These are phyloP conservation scores for Phylloporus rhodoxanthus DNA, from an alignment of 768 basidiomycete species.

Conservation along the genomic window DNA sequence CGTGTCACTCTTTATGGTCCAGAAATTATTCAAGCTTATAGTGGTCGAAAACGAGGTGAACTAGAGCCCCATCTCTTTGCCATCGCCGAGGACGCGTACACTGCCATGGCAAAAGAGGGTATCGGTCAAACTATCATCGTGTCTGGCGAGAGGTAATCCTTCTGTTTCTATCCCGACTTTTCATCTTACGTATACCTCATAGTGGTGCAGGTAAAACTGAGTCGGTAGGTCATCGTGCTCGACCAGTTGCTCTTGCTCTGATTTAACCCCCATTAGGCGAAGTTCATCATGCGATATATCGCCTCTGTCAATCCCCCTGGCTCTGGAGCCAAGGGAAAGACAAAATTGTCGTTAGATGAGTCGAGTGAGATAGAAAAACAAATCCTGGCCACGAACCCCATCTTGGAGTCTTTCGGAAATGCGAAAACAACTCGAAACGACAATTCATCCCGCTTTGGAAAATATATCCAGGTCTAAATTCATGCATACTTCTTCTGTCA, in stretches of 20 bases:
- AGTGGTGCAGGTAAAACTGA: slow-evolving; percentile 99
- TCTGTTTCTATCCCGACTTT: not conserved
- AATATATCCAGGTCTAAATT: slow-evolving; percentile 82
- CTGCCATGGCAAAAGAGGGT: slow-evolving; percentile 90
- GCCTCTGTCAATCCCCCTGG: slow-evolving; percentile 91
- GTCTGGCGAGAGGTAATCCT: slow-evolving; percentile 84
- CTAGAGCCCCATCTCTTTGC: slow-evolving; percentile 97
- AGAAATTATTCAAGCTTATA: slow-evolving; percentile 96
- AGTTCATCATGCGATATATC: slow-evolving; percentile 98
- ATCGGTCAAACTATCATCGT: slow-evolving; percentile 99
- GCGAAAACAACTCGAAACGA: slow-evolving; percentile 99
- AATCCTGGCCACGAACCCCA: slow-evolving; percentile 98
- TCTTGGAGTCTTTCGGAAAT: slow-evolving; percentile 97
- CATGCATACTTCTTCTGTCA: not conserved
- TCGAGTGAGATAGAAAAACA: slow-evolving; percentile 95
- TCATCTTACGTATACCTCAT: slow-evolving; percentile 12
- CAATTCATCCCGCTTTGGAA: slow-evolving; percentile 98
- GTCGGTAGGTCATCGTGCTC: slow-evolving; percentile 50
- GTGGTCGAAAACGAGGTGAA: slow-evolving; percentile 85
- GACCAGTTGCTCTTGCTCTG: not conserved
- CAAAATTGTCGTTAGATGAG: slow-evolving; percentile 73
- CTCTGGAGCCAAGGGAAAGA: slow-evolving; percentile 52
- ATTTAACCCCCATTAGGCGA: slow-evolving; percentile 51
- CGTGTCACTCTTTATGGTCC: slow-evolving; percentile 95
- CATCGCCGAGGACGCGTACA: slow-evolving; percentile 98